Evolutionary conservation across 169 alveolate genomes (phyloP).

Genomic region (Babesia bigemina): DNA sequence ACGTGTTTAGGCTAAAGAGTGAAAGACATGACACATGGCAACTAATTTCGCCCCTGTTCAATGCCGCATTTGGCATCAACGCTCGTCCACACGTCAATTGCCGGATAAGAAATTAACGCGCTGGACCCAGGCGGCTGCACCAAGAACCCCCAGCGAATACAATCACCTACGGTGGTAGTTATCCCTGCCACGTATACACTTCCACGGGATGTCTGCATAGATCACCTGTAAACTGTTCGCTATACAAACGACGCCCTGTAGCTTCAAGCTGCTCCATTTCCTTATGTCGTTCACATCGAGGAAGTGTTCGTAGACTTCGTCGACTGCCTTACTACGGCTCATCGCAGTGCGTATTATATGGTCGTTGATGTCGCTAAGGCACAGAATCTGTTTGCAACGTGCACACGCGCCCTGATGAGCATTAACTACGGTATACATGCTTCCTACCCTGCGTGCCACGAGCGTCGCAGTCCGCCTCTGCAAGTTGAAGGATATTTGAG

Average conservation of each 20-base stretch:
- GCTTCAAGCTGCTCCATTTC: constrained; percentile 1
- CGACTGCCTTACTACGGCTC: constrained; percentile 8
- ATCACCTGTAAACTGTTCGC: constrained; percentile 45
- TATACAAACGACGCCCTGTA: constrained; percentile 42
- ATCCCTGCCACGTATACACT: not conserved
- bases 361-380: constrained; percentile 5
- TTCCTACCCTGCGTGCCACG: constrained; percentile 34
- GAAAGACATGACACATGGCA: not conserved
- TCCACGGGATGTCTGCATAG: constrained; percentile 51
- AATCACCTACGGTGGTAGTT: not conserved
- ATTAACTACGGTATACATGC: no score
- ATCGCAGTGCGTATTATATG: constrained; percentile 3
- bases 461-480: constrained; percentile 26
- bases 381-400: constrained; percentile 18
- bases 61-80: no score
- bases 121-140: no score
- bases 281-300: constrained; percentile 16
- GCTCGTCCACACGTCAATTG: no score
- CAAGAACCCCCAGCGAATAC: no score
- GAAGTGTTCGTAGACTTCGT: constrained; percentile 34
- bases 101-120: no score
- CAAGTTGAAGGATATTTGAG: constrained; percentile 24
- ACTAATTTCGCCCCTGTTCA: not conserved
- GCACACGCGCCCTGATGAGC: constrained; percentile 39
- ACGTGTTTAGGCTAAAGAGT: not conserved